phyloP scores from a whole-genome alignment of 495 filamentous ascomycete species.

The Daldinia grandis region DNA sequence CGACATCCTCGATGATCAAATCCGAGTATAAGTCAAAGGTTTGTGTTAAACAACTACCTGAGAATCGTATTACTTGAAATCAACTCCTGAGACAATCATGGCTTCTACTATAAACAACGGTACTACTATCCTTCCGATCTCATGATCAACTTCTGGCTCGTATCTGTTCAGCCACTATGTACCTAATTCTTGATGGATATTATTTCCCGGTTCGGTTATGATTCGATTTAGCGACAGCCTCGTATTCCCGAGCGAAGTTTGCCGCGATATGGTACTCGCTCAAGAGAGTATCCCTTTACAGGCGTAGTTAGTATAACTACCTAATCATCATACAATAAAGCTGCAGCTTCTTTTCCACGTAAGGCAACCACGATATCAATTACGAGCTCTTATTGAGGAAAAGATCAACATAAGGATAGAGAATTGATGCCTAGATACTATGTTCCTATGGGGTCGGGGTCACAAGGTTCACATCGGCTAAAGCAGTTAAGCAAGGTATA shows the following conservation, averaged over 20 bases:
- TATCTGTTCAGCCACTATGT: background rate
- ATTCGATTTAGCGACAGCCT: background rate
- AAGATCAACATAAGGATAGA: background rate
- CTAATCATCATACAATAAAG: background rate
- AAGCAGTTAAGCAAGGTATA: background rate
- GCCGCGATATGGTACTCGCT: background rate
- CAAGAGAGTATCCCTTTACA: background rate
- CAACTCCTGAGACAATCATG: background rate
- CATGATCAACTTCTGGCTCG: background rate
- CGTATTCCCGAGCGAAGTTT: background rate
- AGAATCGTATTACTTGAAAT: background rate
- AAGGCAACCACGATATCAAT: background rate
- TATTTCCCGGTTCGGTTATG: background rate
- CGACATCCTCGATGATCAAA: background rate
- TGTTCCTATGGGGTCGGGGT: background rate
- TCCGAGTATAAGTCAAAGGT: background rate
- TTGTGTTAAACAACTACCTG: background rate
- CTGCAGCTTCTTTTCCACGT: background rate
- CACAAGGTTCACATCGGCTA: slow-evolving; percentile 4
- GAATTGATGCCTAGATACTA: background rate
- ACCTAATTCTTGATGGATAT: background rate
- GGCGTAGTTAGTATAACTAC: too few species aligned
- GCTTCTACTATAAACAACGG: background rate
- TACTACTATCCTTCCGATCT: background rate
- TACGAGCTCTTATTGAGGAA: background rate